Evolutionary conservation across 805 yeast species (phyloP), one percentile per base, ranked within the genome.

Genomic region (Candida mattraensis): DNA sequence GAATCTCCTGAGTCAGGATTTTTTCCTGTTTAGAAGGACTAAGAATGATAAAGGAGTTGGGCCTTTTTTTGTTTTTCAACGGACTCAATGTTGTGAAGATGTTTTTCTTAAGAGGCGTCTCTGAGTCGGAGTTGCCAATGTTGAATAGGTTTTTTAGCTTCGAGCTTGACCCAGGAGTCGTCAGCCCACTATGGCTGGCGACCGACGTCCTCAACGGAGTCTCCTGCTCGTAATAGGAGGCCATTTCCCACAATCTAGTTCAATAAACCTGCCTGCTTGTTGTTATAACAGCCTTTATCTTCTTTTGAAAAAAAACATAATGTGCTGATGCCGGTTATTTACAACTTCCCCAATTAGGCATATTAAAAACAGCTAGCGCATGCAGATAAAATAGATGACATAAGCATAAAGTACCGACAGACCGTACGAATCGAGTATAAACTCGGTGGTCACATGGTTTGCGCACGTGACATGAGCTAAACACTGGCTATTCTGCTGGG

Each of bases 131-230:
- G 17, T 27, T 30, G 13, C 24, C 30, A 13, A 18, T 4, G 15
- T 25, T 27, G 18, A 42, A 34, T 8, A 42, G 19, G 18, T 16
- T 29, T 11, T 41, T 22, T 5, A 42, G 27, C 11, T 26, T 20
- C 3, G 47, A 37, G 12, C 39, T 39, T 12, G 47, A 39, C n/a
- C 39, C 33, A 6, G 43, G 40, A 19, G 42, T 29, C 7, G 38
- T 19, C 4, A 20, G 11, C 4, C 20, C 7, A 19, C 18, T 24
- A 18, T 32, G 19, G 18, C 14, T 18, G 23, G 29, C 24, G 14
- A 26, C 19, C 12, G 24, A 10, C 8, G 19, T 6, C 19, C 24
- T 32, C 28, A 25, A 16, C 5, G 28, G 29, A n/a, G 28, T 32
- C 18, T 21, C 17, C 18, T 28, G 23, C 16, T 30, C 24, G 28